phyloP scores from a whole-genome alignment of 352 stramenopile genomes.

The Globisporangium ultimum region DNA sequence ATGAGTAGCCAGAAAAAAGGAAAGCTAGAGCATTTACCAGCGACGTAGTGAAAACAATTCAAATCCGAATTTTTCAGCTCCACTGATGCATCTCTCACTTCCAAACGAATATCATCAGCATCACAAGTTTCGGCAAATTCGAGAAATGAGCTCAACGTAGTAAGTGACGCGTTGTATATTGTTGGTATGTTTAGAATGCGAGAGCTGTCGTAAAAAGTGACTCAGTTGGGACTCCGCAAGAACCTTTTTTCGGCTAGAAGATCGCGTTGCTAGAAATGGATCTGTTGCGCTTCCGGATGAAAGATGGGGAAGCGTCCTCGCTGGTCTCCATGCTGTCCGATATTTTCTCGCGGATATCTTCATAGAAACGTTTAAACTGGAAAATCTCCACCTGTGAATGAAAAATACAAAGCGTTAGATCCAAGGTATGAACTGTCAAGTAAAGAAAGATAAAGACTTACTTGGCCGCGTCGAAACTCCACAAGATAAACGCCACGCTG shows the following conservation, averaged over 20 bases:
- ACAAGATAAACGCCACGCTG: slow-evolving; percentile 79
- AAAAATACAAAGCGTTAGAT: slow-evolving; percentile 4
- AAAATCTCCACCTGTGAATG: slow-evolving; percentile 74
- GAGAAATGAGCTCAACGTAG: too few species aligned
- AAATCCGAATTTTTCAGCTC: too few species aligned
- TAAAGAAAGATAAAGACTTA: slow-evolving; percentile 23
- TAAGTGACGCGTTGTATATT: too few species aligned
- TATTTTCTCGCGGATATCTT: slow-evolving; percentile 68
- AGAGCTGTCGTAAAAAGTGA: too few species aligned
- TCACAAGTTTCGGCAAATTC: too few species aligned
- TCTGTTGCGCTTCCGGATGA: slow-evolving; percentile 63
- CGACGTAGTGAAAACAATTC: too few species aligned
- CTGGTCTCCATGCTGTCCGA: slow-evolving; percentile 41
- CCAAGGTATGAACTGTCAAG: neutral
- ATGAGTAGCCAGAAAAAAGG: too few species aligned
- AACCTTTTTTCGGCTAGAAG: neutral
- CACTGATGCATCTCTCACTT: too few species aligned
- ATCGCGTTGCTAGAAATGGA: slow-evolving; percentile 35
- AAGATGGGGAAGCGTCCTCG: slow-evolving; percentile 9
- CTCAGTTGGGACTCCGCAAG: too few species aligned
- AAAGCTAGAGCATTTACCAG: neutral
- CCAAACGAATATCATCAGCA: too few species aligned
- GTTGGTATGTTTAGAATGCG: too few species aligned
- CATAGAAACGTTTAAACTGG: slow-evolving; percentile 86
- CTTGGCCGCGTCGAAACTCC: slow-evolving; percentile 74